phyloP scores from a whole-genome alignment of 768 basidiomycete species.

The Pleurotus platypus region DNA sequence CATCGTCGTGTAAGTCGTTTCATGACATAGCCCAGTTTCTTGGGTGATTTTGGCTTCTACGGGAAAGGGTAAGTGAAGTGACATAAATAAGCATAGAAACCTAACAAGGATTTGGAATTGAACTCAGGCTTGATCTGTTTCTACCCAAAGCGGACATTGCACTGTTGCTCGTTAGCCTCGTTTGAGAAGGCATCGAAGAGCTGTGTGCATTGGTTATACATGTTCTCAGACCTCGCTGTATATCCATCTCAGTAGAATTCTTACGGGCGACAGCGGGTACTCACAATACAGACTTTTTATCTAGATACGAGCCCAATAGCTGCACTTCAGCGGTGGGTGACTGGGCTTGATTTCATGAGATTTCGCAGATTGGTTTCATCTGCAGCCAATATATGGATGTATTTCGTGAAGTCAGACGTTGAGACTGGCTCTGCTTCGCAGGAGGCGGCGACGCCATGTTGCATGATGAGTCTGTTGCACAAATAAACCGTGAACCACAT shows the following conservation, averaged over 20 bases:
- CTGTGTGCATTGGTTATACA: slow-evolving; percentile 72
- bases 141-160: slow-evolving; percentile 10
- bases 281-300: slow-evolving; percentile 54
- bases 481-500: not conserved
- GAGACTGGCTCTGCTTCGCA: slow-evolving; percentile 65
- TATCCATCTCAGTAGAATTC: not conserved
- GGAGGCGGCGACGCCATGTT: slow-evolving; percentile 73
- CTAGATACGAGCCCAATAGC: slow-evolving; percentile 80
- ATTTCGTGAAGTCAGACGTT: slow-evolving; percentile 63
- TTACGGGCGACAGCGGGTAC: slow-evolving; percentile 18
- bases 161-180: slow-evolving; percentile 36
- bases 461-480: slow-evolving; percentile 2
- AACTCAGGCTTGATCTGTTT: not conserved
- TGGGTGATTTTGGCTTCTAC: slow-evolving; percentile 90
- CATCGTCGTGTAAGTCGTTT: not conserved
- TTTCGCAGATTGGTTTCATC: slow-evolving; percentile 73
- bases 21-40: slow-evolving; percentile 51
- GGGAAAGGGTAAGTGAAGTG: slow-evolving; percentile 62
- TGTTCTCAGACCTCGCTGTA: slow-evolving; percentile 69
- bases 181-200: slow-evolving; percentile 83
- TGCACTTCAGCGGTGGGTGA: slow-evolving; percentile 61
- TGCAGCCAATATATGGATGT: slow-evolving; percentile 84
- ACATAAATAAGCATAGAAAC: slow-evolving; percentile 2
- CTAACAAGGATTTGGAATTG: not conserved
- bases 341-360: slow-evolving; percentile 47